Base-by-base conservation (phyloP, 345 rosid species). In the Turnera subulata region DNA sequence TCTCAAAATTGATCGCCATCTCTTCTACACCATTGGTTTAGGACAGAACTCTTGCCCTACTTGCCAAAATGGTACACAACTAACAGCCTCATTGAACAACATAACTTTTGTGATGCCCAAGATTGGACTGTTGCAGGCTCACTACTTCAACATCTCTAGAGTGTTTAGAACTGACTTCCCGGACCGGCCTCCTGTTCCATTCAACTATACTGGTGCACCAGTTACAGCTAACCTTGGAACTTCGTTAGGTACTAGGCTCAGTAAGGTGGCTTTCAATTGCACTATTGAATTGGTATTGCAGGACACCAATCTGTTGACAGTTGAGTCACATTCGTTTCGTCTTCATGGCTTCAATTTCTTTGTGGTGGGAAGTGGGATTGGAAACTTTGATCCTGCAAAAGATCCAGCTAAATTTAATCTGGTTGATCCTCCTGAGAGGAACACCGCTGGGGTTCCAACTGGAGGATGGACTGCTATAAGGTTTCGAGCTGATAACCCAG, bases 1-100 rank as follows among this genome's bases (percentile, higher is more conserved):
- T 14, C 51, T 53, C 25, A 32, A 38, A 17, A 76, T 80, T 20
- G 81, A 82, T 33, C 1, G 14, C 1, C 40, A 18, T n/a, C 22
- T 18, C 13, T 18, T 29, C n/a, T n/a, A 1, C 21, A 11, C 43
- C 29, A 17, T 53, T 29, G 39, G 56, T 33, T 33, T 53, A 11
- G 42, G 42, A 9, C 25, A 17, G 4, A 37, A 53, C 23, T 10
- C 42, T 0, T 53, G 58, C 37, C 46, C 46, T 5, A 21, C 55
- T 7, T 61, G 65, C 56, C 23, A 22, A 16, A 50, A 50, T 12
- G 65, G 56, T 18, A 51, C 32, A 6, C 44, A 8, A 16, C 25
- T 58, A 16, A 6, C 46, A 0, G 71, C 65, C 2, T 17, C 54
- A 11, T 45, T 66, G 49, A 53, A 59, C 54, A 66, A 66, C 55